phyloP scores from a whole-genome alignment of 2,329 filamentous ascomycete species.

The Penicillium sp. region DNA sequence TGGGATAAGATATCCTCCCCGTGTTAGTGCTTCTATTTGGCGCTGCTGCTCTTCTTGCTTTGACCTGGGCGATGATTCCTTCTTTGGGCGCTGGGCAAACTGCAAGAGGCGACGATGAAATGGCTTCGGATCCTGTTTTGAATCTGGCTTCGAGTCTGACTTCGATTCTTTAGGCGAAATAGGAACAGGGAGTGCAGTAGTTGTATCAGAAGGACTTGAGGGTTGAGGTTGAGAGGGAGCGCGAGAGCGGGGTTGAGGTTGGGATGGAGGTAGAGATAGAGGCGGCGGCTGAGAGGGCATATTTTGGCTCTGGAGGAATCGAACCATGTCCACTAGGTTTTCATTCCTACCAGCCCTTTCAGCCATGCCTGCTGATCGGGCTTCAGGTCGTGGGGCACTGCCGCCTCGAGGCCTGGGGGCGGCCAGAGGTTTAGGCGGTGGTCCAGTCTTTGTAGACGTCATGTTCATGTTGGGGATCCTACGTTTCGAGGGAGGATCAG shows the following conservation, averaged over 20 bases:
- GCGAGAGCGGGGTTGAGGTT: slow-evolving; percentile 1
- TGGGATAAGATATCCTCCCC: slow-evolving; percentile 25
- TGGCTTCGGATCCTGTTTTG: slow-evolving; percentile 16
- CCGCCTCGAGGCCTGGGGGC: slow-evolving; percentile 8
- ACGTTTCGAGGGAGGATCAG: slow-evolving; percentile 22
- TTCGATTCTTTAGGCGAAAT: slow-evolving; percentile 15
- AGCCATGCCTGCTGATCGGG: slow-evolving; percentile 28
- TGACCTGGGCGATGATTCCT: slow-evolving; percentile 16
- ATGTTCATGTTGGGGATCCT: slow-evolving; percentile 23
- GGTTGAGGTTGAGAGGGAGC: slow-evolving; percentile 3
- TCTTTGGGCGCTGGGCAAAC: slow-evolving; percentile 28
- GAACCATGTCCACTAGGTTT: slow-evolving; percentile 29
- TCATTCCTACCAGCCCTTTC: slow-evolving; percentile 26
- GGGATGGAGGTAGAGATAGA: slow-evolving; percentile 9
- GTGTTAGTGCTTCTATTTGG: slow-evolving; percentile 26
- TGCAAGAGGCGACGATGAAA: slow-evolving; percentile 31
- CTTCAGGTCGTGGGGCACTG: slow-evolving; percentile 14
- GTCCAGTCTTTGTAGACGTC: slow-evolving; percentile 11
- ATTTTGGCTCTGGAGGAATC: slow-evolving; percentile 30
- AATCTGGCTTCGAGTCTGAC: slow-evolving; percentile 3
- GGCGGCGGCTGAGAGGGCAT: slow-evolving; percentile 9
- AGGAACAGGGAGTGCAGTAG: slow-evolving; percentile 20
- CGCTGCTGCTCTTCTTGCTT: slow-evolving; percentile 23
- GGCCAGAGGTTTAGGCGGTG: slow-evolving; percentile 11
- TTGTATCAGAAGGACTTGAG: slow-evolving; percentile 14